Percentiles rank a stretch among this genome's conserved stretches.
These are phyloP conservation scores for Tetrastigma voinierianum DNA, from an alignment of 164 flowering plant genomes.

Conservation along the genomic window DNA sequence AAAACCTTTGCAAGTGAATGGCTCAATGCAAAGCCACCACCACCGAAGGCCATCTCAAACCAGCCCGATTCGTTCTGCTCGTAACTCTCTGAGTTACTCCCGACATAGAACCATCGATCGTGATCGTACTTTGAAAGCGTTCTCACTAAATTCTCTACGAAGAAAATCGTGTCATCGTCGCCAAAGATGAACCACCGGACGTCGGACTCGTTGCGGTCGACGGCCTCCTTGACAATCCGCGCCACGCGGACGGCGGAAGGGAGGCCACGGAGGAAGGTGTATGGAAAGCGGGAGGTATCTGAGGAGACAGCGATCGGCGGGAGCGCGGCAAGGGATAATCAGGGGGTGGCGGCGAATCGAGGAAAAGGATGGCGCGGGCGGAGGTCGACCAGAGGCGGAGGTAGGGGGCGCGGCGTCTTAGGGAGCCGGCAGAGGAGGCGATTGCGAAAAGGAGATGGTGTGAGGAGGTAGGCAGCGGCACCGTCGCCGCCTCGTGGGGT, in stretches of 20 bases:
- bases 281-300: constrained; percentile 60
- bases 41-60: constrained; percentile 89
- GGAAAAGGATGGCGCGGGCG: constrained; percentile 60
- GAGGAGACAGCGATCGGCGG: constrained; percentile 53
- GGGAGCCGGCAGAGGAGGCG: constrained; percentile 59
- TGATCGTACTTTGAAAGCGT: constrained; percentile 69
- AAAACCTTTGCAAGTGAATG: constrained; percentile 56
- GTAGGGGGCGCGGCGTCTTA: constrained; percentile 38
- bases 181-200: constrained; percentile 87
- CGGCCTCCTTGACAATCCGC: constrained; percentile 55
- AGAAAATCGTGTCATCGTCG: constrained; percentile 85
- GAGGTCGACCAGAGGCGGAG: constrained; percentile 58
- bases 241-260: constrained; percentile 75
- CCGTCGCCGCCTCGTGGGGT: constrained; percentile 3
- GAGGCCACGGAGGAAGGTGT: constrained; percentile 55
- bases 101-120: constrained; percentile 63
- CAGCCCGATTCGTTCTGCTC: constrained; percentile 60
- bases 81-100: constrained; percentile 64
- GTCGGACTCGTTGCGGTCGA: constrained; percentile 25
- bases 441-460: constrained; percentile 67
- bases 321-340: constrained; percentile 9
- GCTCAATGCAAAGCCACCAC: constrained; percentile 89
- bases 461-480: constrained; percentile 26
- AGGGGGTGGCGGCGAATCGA: constrained; percentile 31
- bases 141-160: constrained; percentile 60